Percentiles rank a stretch among this genome's conserved stretches.
phyloP scores from a whole-genome alignment of 2,329 filamentous ascomycete species.

The Aspergillus hiratsukae region DNA sequence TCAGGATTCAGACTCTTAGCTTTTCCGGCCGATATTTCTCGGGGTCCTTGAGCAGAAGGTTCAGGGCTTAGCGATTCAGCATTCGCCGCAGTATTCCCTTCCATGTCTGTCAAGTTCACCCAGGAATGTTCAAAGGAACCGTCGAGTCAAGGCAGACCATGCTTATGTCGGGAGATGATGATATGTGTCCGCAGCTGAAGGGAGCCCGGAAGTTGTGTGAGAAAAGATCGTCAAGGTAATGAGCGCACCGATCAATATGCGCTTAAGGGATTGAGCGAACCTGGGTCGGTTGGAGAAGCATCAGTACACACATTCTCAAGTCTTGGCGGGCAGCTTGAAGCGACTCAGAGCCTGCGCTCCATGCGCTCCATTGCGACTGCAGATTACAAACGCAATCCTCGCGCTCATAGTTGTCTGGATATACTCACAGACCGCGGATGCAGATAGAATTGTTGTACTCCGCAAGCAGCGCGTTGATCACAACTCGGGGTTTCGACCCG shows the following conservation, averaged over 20 bases:
- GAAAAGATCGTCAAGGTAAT: background rate
- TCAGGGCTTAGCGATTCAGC: conserved; percentile 7
- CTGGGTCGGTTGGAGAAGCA: background rate
- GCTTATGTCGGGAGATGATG: conserved; percentile 13
- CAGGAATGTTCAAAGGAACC: conserved; percentile 18
- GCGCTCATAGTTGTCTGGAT: background rate
- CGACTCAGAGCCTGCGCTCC: background rate
- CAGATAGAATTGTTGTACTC: background rate
- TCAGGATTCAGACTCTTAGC: conserved; percentile 29
- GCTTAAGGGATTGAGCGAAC: background rate
- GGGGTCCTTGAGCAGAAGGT: conserved; percentile 10
- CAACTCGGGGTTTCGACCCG: background rate
- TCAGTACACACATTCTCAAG: background rate
- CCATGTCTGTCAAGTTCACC: conserved; percentile 25
- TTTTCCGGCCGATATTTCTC: conserved; percentile 15
- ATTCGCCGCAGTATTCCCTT: conserved; percentile 18
- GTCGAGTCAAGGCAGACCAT: conserved; percentile 16
- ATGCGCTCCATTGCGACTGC: background rate
- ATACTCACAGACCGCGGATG: background rate
- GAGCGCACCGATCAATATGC: background rate
- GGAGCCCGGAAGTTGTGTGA: background rate
- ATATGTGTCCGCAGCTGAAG: conserved; percentile 1
- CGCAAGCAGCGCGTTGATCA: background rate
- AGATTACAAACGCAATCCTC: background rate
- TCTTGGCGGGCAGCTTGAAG: background rate